A percentile compares a stretch with the other conserved stretches of the same genome.
phyloP scores from a whole-genome alignment of 768 basidiomycete genomes.

The Lentinula boryana region DNA sequence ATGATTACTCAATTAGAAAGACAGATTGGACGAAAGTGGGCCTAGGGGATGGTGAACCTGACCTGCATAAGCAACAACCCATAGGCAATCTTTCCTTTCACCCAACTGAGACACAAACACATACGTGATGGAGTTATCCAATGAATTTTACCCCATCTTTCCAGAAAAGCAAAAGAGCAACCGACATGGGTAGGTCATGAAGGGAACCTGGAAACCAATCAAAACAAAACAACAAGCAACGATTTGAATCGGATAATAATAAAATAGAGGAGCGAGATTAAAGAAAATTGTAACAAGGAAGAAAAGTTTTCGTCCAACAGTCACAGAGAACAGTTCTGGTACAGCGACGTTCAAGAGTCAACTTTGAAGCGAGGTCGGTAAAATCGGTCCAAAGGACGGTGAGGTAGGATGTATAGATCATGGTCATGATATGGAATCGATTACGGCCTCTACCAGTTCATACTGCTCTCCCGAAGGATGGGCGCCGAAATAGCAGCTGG shows the following conservation, averaged over 20 bases:
- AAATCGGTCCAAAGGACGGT: not conserved
- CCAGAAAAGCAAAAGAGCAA: conserved; percentile 1
- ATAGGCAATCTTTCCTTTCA: not conserved
- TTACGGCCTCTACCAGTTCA: conserved; percentile 65
- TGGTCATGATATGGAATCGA: not conserved
- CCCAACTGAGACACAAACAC: not conserved
- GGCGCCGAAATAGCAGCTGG: conserved; percentile 71
- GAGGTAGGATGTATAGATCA: not conserved
- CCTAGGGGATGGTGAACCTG: not conserved
- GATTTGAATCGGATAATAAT: conserved; percentile 4
- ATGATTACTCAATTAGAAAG: not conserved
- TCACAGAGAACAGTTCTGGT: not conserved
- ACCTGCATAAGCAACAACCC: not conserved
- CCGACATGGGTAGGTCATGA: not conserved
- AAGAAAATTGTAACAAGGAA: not conserved
- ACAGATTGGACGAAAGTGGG: conserved; percentile 1
- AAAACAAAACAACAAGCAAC: conserved; percentile 1
- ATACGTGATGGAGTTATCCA: not conserved
- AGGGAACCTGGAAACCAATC: not conserved
- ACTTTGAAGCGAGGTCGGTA: not conserved
- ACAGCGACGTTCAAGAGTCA: not conserved
- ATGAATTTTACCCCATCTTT: not conserved
- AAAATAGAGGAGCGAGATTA: conserved; percentile 2
- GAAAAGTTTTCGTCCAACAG: not conserved
- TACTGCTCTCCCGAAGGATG: conserved; percentile 72